Percentiles rank a stretch among this genome's conserved stretches.
Evolutionary conservation across 495 filamentous ascomycete species (phyloP).

Genomic region (Letharia columbiana): DNA sequence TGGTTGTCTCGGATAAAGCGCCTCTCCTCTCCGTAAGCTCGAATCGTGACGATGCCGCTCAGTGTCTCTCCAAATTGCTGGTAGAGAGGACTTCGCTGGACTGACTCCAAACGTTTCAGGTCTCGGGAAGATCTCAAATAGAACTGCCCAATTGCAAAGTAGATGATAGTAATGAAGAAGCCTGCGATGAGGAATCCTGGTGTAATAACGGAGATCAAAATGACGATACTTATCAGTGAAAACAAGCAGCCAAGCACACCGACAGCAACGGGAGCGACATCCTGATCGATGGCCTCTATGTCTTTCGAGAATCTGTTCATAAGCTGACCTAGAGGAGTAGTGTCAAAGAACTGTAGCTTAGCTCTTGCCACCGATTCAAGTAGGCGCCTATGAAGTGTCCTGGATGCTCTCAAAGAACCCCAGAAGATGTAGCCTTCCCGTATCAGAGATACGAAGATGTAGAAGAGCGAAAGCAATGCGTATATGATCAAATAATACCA

Average conservation of each 20-base stretch:
- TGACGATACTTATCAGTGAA: slow-evolving; percentile 77
- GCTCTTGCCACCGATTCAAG: slow-evolving; percentile 75
- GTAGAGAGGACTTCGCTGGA: slow-evolving; percentile 89
- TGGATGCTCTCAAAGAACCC: slow-evolving; percentile 83
- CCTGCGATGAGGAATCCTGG: slow-evolving; percentile 86
- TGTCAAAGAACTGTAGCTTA: slow-evolving; percentile 95
- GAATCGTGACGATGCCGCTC: slow-evolving; percentile 92
- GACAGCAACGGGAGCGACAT: slow-evolving; percentile 84
- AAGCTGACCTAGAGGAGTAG: slow-evolving; percentile 88
- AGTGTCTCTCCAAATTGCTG: slow-evolving; percentile 98
- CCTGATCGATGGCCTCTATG: slow-evolving; percentile 89
- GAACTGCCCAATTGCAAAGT: slow-evolving; percentile 73
- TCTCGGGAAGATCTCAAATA: slow-evolving; percentile 89
- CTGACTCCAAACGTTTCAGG: slow-evolving; percentile 89
- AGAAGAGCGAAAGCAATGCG: slow-evolving; percentile 64
- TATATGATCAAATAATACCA: slow-evolving; percentile 79
- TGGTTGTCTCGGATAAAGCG: slow-evolving; percentile 94
- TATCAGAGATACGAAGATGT: slow-evolving; percentile 63
- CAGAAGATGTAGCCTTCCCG: slow-evolving; percentile 85
- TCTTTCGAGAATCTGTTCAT: slow-evolving; percentile 99
- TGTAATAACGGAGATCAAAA: slow-evolving; percentile 86
- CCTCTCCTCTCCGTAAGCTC: slow-evolving; percentile 90
- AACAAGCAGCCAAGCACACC: slow-evolving; percentile 62
- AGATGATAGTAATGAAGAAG: slow-evolving; percentile 74
- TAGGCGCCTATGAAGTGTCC: slow-evolving; percentile 70